Percentiles rank a stretch among this genome's conserved stretches.
phyloP scores from a whole-genome alignment of 1,139 yeast genomes.

The Scheffersomyces cryptocercus region DNA sequence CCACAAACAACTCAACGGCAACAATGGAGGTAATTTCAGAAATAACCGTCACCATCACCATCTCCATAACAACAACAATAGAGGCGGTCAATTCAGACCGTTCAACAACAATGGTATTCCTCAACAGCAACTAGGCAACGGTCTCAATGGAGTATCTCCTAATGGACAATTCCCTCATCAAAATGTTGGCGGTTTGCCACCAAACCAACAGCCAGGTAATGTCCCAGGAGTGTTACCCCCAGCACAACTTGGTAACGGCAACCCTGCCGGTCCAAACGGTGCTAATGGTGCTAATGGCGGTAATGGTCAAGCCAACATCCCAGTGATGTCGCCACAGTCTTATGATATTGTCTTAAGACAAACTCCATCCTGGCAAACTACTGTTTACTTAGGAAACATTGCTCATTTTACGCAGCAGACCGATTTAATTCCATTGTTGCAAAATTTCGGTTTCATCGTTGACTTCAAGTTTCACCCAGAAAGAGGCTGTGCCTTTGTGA shows the following conservation, averaged over 20 bases:
- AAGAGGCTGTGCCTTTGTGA: conserved; percentile 82
- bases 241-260: not conserved
- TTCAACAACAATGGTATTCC: conserved; percentile 12
- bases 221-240: not conserved
- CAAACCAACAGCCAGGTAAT: conserved; percentile 6
- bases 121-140: conserved; percentile 7
- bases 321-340: conserved; percentile 52
- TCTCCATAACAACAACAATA: conserved; percentile 7
- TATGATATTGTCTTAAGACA: conserved; percentile 74
- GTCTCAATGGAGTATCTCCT: conserved; percentile 7
- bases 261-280: not conserved
- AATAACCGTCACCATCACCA: conserved; percentile 13
- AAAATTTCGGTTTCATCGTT: conserved; percentile 78
- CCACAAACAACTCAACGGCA: conserved; percentile 50
- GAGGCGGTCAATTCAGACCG: conserved; percentile 14
- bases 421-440: conserved; percentile 75
- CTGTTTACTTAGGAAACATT: conserved; percentile 84
- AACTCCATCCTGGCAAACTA: conserved; percentile 83
- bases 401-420: conserved; percentile 74
- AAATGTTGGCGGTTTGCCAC: conserved; percentile 7
- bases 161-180: conserved; percentile 11
- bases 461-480: conserved; percentile 83
- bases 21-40: conserved; percentile 8
- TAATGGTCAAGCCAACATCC: conserved; percentile 15
- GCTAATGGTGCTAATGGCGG: not conserved